These are phyloP conservation scores for Licmophora abbreviata DNA, from an alignment of 108 stramenopile species.

Conservation along the genomic window DNA sequence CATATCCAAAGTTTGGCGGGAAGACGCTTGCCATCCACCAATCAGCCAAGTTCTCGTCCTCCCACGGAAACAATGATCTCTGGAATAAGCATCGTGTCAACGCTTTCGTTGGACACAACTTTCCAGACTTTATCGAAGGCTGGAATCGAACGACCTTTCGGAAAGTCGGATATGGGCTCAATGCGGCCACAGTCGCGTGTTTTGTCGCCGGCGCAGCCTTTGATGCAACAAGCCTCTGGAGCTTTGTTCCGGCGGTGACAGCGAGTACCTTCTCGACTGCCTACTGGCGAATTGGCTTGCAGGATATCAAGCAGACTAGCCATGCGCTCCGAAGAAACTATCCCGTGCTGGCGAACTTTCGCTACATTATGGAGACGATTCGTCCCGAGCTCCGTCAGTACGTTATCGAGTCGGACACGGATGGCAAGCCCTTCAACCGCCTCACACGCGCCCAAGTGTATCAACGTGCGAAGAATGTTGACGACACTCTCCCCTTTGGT, in stretches of 20 bases:
- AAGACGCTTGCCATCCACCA: too few relatives aligned
- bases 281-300: slow-evolving; percentile 71
- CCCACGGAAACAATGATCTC: neutral
- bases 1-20: too few relatives aligned
- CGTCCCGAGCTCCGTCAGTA: slow-evolving; percentile 83
- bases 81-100: neutral
- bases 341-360: slow-evolving; percentile 76
- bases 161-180: slow-evolving; percentile 48
- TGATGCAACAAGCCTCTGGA: slow-evolving; percentile 1
- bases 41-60: neutral
- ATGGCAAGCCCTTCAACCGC: slow-evolving; percentile 64
- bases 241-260: slow-evolving; percentile 15
- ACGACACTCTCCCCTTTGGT: slow-evolving; percentile 59
- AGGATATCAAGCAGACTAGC: slow-evolving; percentile 57
- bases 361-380: slow-evolving; percentile 77
- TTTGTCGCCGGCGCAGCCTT: neutral
- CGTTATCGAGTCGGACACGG: slow-evolving; percentile 63
- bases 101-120: neutral
- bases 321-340: slow-evolving; percentile 78
- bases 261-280: slow-evolving; percentile 20
- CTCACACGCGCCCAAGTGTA: slow-evolving; percentile 58
- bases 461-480: slow-evolving; percentile 57
- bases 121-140: slow-evolving; percentile 59
- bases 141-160: slow-evolving; percentile 46
- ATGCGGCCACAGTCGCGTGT: slow-evolving; percentile 9